phyloP scores from a whole-genome alignment of 495 filamentous ascomycete species.

The Sporormia fimetaria region DNA sequence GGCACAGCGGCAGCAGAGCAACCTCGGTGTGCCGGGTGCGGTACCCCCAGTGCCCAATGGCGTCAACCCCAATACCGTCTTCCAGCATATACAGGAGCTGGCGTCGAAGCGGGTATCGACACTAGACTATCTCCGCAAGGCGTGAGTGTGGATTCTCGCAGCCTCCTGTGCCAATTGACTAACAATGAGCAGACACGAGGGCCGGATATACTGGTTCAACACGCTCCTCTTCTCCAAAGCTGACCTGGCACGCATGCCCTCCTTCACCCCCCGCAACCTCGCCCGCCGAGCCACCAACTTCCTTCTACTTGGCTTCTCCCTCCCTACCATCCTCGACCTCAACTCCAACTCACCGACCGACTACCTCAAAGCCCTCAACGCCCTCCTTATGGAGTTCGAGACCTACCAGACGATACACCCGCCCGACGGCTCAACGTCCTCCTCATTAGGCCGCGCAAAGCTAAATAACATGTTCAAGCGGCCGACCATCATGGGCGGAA shows the following conservation, averaged over 20 bases:
- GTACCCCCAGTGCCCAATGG: slow-evolving; percentile 22
- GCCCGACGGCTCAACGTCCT: slow-evolving; percentile 56
- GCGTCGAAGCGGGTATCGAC: slow-evolving; percentile 93
- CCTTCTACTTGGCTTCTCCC: slow-evolving; percentile 79
- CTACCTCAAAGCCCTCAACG: slow-evolving; percentile 77
- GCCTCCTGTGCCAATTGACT: neutral
- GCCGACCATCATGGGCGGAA: slow-evolving; percentile 44
- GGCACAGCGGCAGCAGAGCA: slow-evolving; percentile 12
- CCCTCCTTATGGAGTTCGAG: slow-evolving; percentile 84
- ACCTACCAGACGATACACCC: slow-evolving; percentile 77
- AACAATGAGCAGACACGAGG: slow-evolving; percentile 57
- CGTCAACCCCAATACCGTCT: slow-evolving; percentile 54
- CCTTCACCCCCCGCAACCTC: slow-evolving; percentile 71
- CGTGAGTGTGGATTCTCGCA: slow-evolving; percentile 50
- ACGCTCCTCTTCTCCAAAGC: slow-evolving; percentile 79
- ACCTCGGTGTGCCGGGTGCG: slow-evolving; percentile 11
- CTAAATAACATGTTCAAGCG: slow-evolving; percentile 86
- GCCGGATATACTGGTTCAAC: slow-evolving; percentile 95
- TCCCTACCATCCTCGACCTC: slow-evolving; percentile 80
- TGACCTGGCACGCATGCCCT: slow-evolving; percentile 70
- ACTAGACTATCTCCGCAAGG: slow-evolving; percentile 81
- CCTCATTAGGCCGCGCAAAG: slow-evolving; percentile 62
- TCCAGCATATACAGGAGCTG: slow-evolving; percentile 80
- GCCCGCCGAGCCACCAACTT: slow-evolving; percentile 83
- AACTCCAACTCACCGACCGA: slow-evolving; percentile 65